Conservation (phyloP, 805 yeast genomes). For the Wickerhamiella occidentalis region DNA sequence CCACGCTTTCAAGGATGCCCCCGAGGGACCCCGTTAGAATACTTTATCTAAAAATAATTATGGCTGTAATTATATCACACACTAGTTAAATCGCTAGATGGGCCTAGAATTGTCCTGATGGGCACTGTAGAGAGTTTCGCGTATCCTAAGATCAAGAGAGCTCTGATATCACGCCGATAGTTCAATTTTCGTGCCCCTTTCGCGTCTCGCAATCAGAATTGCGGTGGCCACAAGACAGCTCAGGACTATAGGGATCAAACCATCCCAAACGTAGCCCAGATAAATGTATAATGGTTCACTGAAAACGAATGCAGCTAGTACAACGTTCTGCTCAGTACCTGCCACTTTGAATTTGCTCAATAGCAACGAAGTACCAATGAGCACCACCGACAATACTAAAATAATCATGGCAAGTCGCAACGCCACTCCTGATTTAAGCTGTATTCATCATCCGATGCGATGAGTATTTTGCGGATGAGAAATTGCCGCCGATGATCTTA, state of each 20-base stretch:
- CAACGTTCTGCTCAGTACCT: background rate
- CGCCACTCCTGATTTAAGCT: background rate
- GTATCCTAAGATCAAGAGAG: no score
- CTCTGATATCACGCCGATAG: background rate
- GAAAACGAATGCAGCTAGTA: background rate
- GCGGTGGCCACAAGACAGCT: background rate
- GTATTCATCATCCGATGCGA: background rate
- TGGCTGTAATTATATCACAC: background rate
- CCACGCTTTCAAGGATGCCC: constrained; percentile 17
- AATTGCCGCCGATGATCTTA: no score
- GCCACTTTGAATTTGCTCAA: background rate
- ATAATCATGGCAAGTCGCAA: background rate
- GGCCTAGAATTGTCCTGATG: no score
- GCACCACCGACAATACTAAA: background rate
- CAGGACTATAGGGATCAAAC: background rate
- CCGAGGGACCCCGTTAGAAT: constrained; percentile 9
- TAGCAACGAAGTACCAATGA: background rate
- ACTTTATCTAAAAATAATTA: background rate
- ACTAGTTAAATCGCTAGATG: no score
- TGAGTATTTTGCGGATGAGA: no score
- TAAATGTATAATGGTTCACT: background rate
- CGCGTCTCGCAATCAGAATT: background rate
- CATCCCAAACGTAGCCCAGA: background rate
- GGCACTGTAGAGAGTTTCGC: no score
- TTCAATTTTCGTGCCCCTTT: background rate